Conservation (phyloP, 2,329 filamentous ascomycete species). For the Aspergillus caelatus region DNA sequence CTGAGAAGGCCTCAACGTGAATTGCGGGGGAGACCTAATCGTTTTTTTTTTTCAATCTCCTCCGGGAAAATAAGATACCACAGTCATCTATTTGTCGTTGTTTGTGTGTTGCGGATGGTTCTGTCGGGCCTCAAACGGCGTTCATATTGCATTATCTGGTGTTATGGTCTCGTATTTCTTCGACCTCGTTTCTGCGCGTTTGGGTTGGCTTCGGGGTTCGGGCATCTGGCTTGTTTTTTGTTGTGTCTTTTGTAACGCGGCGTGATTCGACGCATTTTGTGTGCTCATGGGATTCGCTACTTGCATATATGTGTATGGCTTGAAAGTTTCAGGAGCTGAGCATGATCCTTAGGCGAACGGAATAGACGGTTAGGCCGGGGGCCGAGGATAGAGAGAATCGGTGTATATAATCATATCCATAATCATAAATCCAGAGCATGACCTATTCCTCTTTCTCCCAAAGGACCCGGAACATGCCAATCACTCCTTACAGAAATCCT, state of each 20-base stretch:
- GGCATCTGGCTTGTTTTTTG: constrained; percentile 2
- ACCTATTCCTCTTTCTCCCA: neutral
- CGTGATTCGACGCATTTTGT: constrained; percentile 11
- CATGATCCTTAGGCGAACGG: constrained; percentile 19
- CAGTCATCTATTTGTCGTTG: constrained; percentile 3
- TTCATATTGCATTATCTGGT: constrained; percentile 22
- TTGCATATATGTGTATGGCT: neutral
- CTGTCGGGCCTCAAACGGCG: neutral
- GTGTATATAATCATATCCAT: constrained; percentile 27
- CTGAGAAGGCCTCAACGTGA: constrained; percentile 23
- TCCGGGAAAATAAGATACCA: neutral
- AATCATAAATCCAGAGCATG: constrained; percentile 10
- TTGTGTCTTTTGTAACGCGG: constrained; percentile 5
- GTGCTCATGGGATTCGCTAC: constrained; percentile 7
- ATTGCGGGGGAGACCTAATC: neutral
- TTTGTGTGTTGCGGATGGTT: neutral
- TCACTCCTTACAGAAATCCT: constrained; percentile 52
- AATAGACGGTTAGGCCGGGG: constrained; percentile 20
- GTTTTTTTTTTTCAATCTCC: too few relatives aligned
- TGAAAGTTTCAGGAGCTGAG: constrained; percentile 7
- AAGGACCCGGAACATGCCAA: neutral
- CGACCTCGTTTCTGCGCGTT: constrained; percentile 3
- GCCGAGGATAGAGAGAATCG: constrained; percentile 17
- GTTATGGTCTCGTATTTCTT: constrained; percentile 11
- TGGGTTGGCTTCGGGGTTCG: neutral